A percentile compares a stretch with the other conserved stretches of the same genome.
These are phyloP conservation scores for Gossypium gossypioides DNA, from an alignment of 441 rosid genomes.

Conservation along the genomic window DNA sequence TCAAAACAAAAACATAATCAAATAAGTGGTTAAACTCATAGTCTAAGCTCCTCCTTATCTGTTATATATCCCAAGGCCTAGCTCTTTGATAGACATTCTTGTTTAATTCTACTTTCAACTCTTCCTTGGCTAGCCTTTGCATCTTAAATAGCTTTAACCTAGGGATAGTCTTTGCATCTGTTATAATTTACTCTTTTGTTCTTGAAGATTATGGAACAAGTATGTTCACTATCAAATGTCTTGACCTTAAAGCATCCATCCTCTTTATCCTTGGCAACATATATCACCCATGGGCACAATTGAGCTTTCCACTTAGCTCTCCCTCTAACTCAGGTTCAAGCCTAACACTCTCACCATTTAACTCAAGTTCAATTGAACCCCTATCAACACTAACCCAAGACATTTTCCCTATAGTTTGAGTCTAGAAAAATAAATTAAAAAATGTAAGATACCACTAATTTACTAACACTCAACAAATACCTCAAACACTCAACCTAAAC, in stretches of 20 bases:
- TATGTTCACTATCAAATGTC: not conserved
- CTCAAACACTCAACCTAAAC: too few species aligned
- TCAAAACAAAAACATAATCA: not conserved
- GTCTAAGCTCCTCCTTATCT: not conserved
- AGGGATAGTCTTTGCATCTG: not conserved
- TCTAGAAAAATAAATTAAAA: too few species aligned
- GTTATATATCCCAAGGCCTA: not conserved
- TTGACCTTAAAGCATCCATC: not conserved
- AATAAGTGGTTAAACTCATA: not conserved
- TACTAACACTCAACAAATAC: too few species aligned
- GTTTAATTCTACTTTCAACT: not conserved
- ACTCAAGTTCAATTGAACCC: too few species aligned
- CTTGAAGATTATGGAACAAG: not conserved
- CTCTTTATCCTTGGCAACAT: not conserved
- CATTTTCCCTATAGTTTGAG: too few species aligned
- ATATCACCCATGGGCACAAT: too few species aligned
- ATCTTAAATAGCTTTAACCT: not conserved
- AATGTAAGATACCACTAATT: too few species aligned
- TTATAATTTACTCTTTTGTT: not conserved
- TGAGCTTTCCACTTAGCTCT: too few species aligned
- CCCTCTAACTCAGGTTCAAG: too few species aligned
- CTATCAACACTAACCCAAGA: too few species aligned
- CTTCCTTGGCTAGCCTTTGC: not conserved
- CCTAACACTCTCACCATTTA: too few species aligned
- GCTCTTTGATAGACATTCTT: not conserved